These are phyloP conservation scores for Perkinsus olseni DNA, from an alignment of 169 alveolate genomes.

Conservation along the genomic window DNA sequence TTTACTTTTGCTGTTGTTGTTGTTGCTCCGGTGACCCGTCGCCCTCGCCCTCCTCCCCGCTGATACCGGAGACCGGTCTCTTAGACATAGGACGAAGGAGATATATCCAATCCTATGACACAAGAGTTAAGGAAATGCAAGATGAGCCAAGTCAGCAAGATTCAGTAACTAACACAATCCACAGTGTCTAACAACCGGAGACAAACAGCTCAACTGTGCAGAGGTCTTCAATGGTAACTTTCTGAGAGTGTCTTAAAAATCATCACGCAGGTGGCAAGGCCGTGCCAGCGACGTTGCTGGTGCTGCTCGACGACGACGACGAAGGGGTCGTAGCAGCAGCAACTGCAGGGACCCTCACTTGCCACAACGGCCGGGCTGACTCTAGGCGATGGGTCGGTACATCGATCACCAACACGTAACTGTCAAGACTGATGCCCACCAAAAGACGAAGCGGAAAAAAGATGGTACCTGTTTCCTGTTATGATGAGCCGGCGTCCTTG, in stretches of 20 bases:
- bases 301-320: background rate
- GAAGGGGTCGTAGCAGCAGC: background rate
- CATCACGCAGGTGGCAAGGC: no score
- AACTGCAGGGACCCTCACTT: background rate
- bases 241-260: no score
- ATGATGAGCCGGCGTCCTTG: background rate
- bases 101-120: no score
- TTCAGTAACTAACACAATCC: no score
- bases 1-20: background rate
- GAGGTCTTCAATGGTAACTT: no score
- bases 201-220: no score
- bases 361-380: background rate
- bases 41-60: background rate
- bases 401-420: background rate
- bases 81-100: no score
- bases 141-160: no score
- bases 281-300: no score
- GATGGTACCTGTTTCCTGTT: background rate
- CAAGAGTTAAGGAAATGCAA: no score
- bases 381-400: background rate
- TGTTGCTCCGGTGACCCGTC: background rate
- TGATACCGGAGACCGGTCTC: background rate
- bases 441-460: background rate
- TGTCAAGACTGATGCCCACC: background rate
- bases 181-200: no score